A percentile compares a stretch with the other conserved stretches of the same genome.
These are phyloP conservation scores for Carpinus fangiana DNA, from an alignment of 306 rosid genomes.

Conservation along the genomic window DNA sequence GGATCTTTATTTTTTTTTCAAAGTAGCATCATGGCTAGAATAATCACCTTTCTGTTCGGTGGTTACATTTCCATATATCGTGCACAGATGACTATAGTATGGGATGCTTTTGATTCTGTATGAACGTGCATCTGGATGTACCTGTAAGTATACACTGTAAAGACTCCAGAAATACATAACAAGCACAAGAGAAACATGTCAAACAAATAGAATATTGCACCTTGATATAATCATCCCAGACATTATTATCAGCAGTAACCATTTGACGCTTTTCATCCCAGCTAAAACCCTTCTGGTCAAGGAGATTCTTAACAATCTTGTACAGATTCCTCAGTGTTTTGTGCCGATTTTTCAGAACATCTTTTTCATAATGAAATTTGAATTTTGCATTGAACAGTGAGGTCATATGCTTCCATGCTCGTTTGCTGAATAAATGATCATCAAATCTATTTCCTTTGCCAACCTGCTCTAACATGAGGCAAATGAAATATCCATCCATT, in stretches of 20 bases:
- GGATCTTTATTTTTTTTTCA: conserved; percentile 9
- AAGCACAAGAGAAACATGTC: background rate
- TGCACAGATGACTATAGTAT: conserved; percentile 48
- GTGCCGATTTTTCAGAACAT: conserved; percentile 70
- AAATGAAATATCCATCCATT: conserved; percentile 74
- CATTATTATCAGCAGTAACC: conserved; percentile 66
- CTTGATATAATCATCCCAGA: conserved; percentile 75
- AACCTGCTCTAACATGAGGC: conserved; percentile 69
- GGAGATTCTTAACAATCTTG: conserved; percentile 54
- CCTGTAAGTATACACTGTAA: conserved; percentile 38
- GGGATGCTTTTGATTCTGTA: conserved; percentile 68
- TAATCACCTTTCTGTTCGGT: conserved; percentile 45
- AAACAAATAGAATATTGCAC: conserved; percentile 27
- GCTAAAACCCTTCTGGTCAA: conserved; percentile 56
- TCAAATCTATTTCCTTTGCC: conserved; percentile 50
- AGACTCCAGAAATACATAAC: conserved; percentile 5
- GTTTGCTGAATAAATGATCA: conserved; percentile 68
- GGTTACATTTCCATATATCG: conserved; percentile 47
- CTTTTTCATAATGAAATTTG: conserved; percentile 72
- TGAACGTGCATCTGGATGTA: conserved; percentile 53
- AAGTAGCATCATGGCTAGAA: conserved; percentile 3
- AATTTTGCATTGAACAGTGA: conserved; percentile 61
- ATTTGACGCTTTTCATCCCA: conserved; percentile 71
- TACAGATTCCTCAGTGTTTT: conserved; percentile 67
- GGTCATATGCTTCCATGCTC: conserved; percentile 72